Percentiles rank a stretch among this genome's conserved stretches.
phyloP scores from a whole-genome alignment of 805 yeast species.

The Candida arabinofermentans region DNA sequence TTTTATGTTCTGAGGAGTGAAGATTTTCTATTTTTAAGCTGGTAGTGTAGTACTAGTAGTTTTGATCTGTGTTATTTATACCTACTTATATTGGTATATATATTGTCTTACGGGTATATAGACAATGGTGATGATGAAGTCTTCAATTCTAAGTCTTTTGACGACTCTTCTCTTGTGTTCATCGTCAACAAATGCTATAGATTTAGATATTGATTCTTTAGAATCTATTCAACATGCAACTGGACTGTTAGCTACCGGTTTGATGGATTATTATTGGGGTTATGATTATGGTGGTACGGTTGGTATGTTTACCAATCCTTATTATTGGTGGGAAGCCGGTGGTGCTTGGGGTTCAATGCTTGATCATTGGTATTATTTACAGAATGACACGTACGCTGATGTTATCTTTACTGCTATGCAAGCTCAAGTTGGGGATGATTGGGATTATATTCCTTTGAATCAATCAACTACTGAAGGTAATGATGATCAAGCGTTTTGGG shows the following conservation, averaged over 20 bases:
- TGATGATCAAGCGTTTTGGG: slow-evolving; percentile 98
- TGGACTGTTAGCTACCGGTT: slow-evolving; percentile 51
- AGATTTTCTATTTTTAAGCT: no score
- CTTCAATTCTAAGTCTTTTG: no score
- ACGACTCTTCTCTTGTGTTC: no score
- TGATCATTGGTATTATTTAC: slow-evolving; percentile 70
- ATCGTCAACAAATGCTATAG: slow-evolving; percentile 9
- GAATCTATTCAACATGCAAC: slow-evolving; percentile 50
- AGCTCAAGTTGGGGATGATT: slow-evolving; percentile 68
- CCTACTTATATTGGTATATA: no score
- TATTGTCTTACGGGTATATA: no score
- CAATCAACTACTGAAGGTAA: slow-evolving; percentile 94
- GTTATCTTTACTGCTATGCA: slow-evolving; percentile 57
- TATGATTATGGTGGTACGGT: slow-evolving; percentile 64
- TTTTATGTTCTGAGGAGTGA: no score
- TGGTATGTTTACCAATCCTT: slow-evolving; percentile 86
- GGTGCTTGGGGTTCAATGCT: slow-evolving; percentile 88
- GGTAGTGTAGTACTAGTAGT: no score
- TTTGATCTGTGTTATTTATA: no score
- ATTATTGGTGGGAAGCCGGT: slow-evolving; percentile 99
- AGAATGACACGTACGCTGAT: slow-evolving; percentile 63
- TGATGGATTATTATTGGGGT: slow-evolving; percentile 69
- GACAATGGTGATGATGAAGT: no score
- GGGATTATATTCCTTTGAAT: slow-evolving; percentile 81
- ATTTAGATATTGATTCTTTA: slow-evolving; percentile 35